Evolutionary conservation across 1,284 basidiomycete genomes (phyloP).

Genomic region (Tilletia walkeri): DNA sequence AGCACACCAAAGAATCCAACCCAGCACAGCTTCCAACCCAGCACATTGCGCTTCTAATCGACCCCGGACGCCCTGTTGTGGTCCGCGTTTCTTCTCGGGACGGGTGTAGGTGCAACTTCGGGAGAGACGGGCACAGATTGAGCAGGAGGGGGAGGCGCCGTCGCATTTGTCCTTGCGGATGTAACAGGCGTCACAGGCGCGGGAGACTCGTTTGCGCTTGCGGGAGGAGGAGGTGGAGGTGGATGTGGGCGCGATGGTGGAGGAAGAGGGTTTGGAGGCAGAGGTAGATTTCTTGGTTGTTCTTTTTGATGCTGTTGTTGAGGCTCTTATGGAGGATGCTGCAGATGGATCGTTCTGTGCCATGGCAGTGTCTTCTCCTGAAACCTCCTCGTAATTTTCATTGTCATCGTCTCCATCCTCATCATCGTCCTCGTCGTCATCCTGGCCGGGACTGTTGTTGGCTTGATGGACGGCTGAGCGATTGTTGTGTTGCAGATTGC

Average conservation of each 20-base stretch:
- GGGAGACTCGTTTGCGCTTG: constrained; percentile 23
- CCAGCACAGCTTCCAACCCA: not conserved
- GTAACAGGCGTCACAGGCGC: constrained; percentile 25
- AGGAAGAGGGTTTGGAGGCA: not conserved
- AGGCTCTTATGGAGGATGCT: not conserved
- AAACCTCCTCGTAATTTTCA: not conserved
- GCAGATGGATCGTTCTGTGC: too few relatives aligned
- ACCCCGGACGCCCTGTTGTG: constrained; percentile 24
- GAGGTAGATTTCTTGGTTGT: not conserved
- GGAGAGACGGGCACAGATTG: constrained; percentile 16
- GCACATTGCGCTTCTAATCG: constrained; percentile 20
- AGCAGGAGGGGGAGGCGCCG: constrained; percentile 21
- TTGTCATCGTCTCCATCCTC: not conserved
- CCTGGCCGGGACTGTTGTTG: not conserved
- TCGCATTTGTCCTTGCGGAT: constrained; percentile 25
- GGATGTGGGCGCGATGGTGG: not conserved
- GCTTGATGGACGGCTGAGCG: too few relatives aligned
- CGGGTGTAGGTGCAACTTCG: constrained; percentile 23
- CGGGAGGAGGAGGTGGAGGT: not conserved
- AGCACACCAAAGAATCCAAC: constrained; percentile 7
- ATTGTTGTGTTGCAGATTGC: too few relatives aligned
- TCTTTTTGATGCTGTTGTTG: not conserved
- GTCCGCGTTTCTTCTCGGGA: constrained; percentile 24
- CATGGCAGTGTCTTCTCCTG: too few relatives aligned
- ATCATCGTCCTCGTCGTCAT: not conserved